Evolutionary conservation across 2,329 filamentous ascomycete species (phyloP), one percentile per base, ranked within the genome.

Genomic region (Pseudopyricularia cyperi): DNA sequence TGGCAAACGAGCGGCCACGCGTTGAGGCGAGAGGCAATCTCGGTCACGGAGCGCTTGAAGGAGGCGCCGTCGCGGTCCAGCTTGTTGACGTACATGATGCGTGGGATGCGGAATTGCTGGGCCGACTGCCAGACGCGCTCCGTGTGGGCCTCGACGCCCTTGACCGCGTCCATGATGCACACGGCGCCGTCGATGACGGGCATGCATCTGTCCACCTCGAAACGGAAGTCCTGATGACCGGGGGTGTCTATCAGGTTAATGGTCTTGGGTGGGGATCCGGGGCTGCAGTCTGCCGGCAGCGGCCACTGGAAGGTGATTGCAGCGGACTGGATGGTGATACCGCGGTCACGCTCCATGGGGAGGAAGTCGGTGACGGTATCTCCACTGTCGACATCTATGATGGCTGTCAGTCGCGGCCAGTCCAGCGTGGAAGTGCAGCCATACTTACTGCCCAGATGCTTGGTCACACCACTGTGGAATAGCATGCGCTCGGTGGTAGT

Each of bases 401-500:
- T 28, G 8, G 28, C 17, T 17, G 32, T 49, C 34, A 49, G 32
- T n/a, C n/a, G n/a, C n/a, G n/a, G n/a, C n/a, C n/a, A n/a, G n/a
- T n/a, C n/a, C n/a, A n/a, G n/a, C n/a, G n/a, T n/a, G n/a, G n/a
- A n/a, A n/a, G n/a, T 42, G 7, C 17, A 6, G 7, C 24, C 24
- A 33, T 4, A 65, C 74, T 48, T 62, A 78, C 77, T 77, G 70
- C 93, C 93, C 62, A 96, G 82, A 66, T 90, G 77, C 57, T 87
- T 77, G 9, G 90, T 95, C 56, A 90, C 83, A 48, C 93, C 91
- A 65, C 89, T 94, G 63, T 96, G 95, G 64, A 89, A 97, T 62
- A 98, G 85, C 91, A 97, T 97, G 54, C 93, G 89, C 80, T 98
- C 93, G 3, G 93, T 97, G 0, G 93, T 98, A 0, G 93, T 97